Base-by-base conservation (phyloP, 2,329 filamentous ascomycete genomes). In the Cercospora citrullina region DNA sequence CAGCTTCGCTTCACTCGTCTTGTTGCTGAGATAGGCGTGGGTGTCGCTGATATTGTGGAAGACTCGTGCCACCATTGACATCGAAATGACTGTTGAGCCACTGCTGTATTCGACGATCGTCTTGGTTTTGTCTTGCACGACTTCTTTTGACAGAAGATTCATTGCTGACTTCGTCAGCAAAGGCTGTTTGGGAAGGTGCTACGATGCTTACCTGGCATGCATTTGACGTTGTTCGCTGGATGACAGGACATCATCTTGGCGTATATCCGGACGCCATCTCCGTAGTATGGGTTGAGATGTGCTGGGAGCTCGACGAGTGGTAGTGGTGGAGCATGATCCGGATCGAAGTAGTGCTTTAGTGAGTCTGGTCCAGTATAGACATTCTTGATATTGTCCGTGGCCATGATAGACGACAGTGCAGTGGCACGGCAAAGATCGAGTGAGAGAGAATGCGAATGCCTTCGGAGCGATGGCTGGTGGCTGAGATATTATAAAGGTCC, bases 211-310 rank as follows among this genome's bases (percentile, higher is more conserved):
- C 84, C 85, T 72, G 87, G 87, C 77, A 90, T 83, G 2, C 85
- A 83, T 74, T 90, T 90, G 71, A 90, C 87, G 59, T 90, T 90
- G 69, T 90, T 86, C 3, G 87, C 86, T 0, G 88, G 87, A 72
- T 87, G 86, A 80, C 86, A 85, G 2, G 86, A 87, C 83, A 90
- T 85, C 86, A 90, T 87, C 78, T 90, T 89, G 42, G 87, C 87
- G 70, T 88, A 89, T 63, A 90, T 87, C 10, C 86, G 83, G 4
- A 90, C 84, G 4, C 86, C 85, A 83, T 89, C 83, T 28, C 82
- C 70, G 21, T 83, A 80, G 69, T 84, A 86, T 2, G 87, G 87
- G 67, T 90, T 90, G 36, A 90, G 79, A 28, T 71, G 68, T 16
- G 81, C 80, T 0, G 87, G 87, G 3, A 90, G 78, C 77, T 90